phyloP scores from a whole-genome alignment of 768 basidiomycete species.

The Austroboletus eburneus region DNA sequence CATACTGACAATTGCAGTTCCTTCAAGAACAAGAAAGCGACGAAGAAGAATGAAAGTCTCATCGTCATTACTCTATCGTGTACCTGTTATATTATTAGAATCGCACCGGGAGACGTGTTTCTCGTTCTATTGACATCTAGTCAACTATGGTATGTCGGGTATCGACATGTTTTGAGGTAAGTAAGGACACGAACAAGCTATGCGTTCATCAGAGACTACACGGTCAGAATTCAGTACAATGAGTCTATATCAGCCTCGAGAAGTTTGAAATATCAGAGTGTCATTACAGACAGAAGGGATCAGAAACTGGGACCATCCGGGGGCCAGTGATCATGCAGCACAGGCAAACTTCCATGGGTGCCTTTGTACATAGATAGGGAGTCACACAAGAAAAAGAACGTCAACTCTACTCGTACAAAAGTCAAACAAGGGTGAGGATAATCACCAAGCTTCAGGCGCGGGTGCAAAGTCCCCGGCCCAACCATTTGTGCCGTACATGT shows the following conservation, averaged over 20 bases:
- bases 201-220: background rate
- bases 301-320: background rate
- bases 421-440: constrained; percentile 11
- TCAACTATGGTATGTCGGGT: background rate
- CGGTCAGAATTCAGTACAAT: background rate
- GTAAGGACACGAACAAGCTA: constrained; percentile 7
- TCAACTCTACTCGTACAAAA: constrained; percentile 24
- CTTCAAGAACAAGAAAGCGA: constrained; percentile 81
- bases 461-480: constrained; percentile 74
- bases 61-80: constrained; percentile 3
- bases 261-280: background rate
- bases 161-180: too few species aligned
- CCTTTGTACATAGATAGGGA: constrained; percentile 17
- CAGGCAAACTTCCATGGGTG: constrained; percentile 12
- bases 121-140: background rate
- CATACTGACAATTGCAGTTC: constrained; percentile 62
- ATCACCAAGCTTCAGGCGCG: constrained; percentile 84
- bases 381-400: constrained; percentile 17
- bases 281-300: constrained; percentile 1
- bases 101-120: constrained; percentile 13
- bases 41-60: constrained; percentile 34
- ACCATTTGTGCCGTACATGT: constrained; percentile 63
- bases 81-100: constrained; percentile 17
- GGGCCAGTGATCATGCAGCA: constrained; percentile 14
- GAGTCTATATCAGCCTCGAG: background rate